phyloP scores from a whole-genome alignment of 2,329 filamentous ascomycete species.

The Beauveria brongniartii region DNA sequence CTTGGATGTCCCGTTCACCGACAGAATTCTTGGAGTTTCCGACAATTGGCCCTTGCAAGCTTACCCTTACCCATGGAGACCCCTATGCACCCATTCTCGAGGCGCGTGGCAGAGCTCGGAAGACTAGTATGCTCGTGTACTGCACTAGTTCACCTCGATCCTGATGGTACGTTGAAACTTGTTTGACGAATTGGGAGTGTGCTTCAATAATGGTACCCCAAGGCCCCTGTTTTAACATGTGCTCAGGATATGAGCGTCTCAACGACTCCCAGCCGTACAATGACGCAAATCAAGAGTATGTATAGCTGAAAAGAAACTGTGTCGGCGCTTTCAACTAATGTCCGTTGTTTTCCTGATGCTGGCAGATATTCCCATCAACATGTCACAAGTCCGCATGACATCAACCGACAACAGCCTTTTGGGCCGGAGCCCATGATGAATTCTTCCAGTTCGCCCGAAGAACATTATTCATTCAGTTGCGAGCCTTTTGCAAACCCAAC shows the following conservation, averaged over 20 bases:
- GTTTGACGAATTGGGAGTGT: neutral
- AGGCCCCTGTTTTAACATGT: neutral
- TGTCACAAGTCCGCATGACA: neutral
- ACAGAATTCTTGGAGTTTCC: neutral
- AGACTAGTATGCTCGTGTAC: neutral
- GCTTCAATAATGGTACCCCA: neutral
- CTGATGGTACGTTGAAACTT: neutral
- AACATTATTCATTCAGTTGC: neutral
- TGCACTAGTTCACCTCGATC: neutral
- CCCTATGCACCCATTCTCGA: neutral
- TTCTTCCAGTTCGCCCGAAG: neutral
- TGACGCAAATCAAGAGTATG: conserved; percentile 2
- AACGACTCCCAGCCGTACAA: neutral
- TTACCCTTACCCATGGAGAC: neutral
- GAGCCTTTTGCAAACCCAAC: neutral
- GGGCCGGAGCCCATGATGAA: neutral
- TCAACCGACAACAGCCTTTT: neutral
- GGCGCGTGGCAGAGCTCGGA: neutral
- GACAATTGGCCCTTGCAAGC: neutral
- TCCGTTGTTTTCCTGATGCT: neutral
- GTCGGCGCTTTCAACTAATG: neutral
- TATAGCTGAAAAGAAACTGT: conserved; percentile 5
- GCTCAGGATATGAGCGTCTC: conserved; percentile 1
- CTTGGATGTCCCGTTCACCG: neutral
- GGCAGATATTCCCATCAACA: conserved; percentile 1